Conservation (phyloP, 2,329 filamentous ascomycete genomes). For the Claviceps capensis region DNA sequence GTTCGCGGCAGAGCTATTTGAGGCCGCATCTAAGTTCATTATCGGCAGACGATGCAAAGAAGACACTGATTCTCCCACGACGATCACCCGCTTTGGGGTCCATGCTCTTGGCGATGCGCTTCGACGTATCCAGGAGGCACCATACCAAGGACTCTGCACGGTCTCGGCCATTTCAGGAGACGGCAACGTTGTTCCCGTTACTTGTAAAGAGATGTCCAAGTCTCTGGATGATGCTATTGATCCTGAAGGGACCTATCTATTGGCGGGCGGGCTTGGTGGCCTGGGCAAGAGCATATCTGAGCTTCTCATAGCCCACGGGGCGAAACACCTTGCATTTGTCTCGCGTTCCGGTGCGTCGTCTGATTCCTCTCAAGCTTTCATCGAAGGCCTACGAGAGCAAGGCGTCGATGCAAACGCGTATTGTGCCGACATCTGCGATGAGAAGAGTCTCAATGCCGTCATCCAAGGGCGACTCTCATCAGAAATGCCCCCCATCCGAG, state of each 20-base stretch:
- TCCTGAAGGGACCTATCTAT: conserved; percentile 32
- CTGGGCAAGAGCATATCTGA: conserved; percentile 39
- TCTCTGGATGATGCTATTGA: conserved; percentile 20
- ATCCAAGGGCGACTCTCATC: conserved; percentile 10
- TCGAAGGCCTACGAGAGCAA: conserved; percentile 17
- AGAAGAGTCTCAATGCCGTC: conserved; percentile 12
- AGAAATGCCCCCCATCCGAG: conserved; percentile 25
- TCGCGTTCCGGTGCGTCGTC: conserved; percentile 32
- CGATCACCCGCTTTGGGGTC: conserved; percentile 9
- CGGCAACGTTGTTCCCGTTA: conserved; percentile 11
- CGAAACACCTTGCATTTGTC: conserved; percentile 36
- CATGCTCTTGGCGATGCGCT: conserved; percentile 15
- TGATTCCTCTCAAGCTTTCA: conserved; percentile 14
- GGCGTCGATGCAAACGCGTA: conserved; percentile 22
- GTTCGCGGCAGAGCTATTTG: conserved; percentile 18
- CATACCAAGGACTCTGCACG: conserved; percentile 13
- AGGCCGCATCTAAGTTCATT: conserved; percentile 7
- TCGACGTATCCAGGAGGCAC: conserved; percentile 11
- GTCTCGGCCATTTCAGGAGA: conserved; percentile 7
- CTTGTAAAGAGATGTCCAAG: conserved; percentile 10
- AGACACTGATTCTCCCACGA: too few species aligned
- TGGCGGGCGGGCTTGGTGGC: conserved; percentile 44
- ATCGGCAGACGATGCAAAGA: neutral
- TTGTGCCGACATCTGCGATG: conserved; percentile 30
- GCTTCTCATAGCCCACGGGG: conserved; percentile 37